Percentiles rank a stretch among this genome's conserved stretches.
phyloP scores from a whole-genome alignment of 306 rosid genomes.

The Coriaria nepalensis region DNA sequence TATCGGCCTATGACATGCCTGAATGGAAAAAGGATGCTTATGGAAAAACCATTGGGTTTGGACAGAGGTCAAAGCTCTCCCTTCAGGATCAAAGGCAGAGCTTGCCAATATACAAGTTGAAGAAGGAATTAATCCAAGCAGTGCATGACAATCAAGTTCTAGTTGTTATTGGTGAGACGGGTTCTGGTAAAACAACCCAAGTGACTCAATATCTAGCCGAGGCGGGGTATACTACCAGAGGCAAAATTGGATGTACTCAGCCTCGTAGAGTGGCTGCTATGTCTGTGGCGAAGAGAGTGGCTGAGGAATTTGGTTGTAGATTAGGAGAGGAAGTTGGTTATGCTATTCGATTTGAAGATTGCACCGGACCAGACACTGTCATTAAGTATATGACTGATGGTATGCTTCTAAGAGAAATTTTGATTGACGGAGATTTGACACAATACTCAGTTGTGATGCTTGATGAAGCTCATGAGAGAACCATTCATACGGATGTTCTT shows the following conservation, averaged over 20 bases:
- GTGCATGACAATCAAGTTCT: constrained; percentile 71
- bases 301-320: constrained; percentile 80
- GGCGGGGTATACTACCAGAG: constrained; percentile 61
- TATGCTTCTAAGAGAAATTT: constrained; percentile 70
- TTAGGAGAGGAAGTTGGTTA: constrained; percentile 90
- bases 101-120: constrained; percentile 69
- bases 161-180: constrained; percentile 85
- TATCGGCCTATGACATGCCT: constrained; percentile 82
- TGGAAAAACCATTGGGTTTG: constrained; percentile 72
- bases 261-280: constrained; percentile 90
- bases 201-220: constrained; percentile 87
- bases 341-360: constrained; percentile 78
- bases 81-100: constrained; percentile 72
- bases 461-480: constrained; percentile 90
- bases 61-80: constrained; percentile 84
- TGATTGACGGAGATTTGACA: constrained; percentile 62
- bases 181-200: constrained; percentile 91
- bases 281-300: constrained; percentile 87
- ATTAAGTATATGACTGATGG: constrained; percentile 92
- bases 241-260: constrained; percentile 85
- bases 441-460: constrained; percentile 82
- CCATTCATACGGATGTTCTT: constrained; percentile 71
- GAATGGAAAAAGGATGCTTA: constrained; percentile 94
- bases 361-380: constrained; percentile 69
- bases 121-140: constrained; percentile 69